A percentile compares a stretch with the other conserved stretches of the same genome.
These are phyloP conservation scores for Prunus armeniaca DNA, from an alignment of 306 rosid genomes.

Conservation along the genomic window DNA sequence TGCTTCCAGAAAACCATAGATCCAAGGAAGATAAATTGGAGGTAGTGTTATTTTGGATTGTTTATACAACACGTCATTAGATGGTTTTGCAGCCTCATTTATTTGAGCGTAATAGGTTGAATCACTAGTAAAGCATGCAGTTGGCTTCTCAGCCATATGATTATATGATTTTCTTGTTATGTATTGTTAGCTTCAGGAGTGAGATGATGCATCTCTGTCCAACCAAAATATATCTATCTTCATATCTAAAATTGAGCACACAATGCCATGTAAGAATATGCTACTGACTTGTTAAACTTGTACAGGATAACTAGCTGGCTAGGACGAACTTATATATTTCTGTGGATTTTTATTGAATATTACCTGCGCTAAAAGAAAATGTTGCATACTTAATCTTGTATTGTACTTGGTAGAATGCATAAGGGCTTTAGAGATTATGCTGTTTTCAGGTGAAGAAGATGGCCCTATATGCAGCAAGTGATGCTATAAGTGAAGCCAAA, in stretches of 20 bases:
- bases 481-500: conserved; percentile 40
- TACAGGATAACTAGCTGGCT: no score
- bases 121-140: not conserved
- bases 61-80: conserved; percentile 17
- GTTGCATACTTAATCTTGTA: not conserved
- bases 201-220: not conserved
- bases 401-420: not conserved
- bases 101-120: not conserved
- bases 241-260: not conserved
- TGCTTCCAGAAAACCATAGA: conserved; percentile 55
- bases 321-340: not conserved
- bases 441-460: conserved; percentile 56
- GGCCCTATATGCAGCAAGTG: conserved; percentile 54
- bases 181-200: not conserved
- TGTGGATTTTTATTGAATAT: not conserved
- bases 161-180: not conserved
- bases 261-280: not conserved
- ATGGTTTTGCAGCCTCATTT: not conserved
- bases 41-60: conserved; percentile 33
- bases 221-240: not conserved
- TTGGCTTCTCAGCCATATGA: not conserved
- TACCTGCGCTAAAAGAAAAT: not conserved
- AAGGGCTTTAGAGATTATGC: not conserved
- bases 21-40: conserved; percentile 65
- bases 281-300: no score